phyloP scores from a whole-genome alignment of 1,139 yeast genomes.

The Hansenula anomala region DNA sequence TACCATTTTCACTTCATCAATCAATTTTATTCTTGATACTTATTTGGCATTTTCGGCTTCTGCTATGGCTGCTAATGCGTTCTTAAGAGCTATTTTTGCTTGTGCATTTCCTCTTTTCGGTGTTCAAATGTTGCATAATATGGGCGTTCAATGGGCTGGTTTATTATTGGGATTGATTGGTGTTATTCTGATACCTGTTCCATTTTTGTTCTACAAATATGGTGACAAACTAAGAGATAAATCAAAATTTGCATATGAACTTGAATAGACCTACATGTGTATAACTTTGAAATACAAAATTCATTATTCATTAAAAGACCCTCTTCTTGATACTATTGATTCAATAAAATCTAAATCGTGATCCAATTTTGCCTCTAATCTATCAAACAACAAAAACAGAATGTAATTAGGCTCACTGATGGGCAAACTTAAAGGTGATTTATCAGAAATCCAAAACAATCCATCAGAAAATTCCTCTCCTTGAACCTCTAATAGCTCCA shows the following conservation, averaged over 20 bases:
- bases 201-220: constrained; percentile 59
- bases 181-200: constrained; percentile 61
- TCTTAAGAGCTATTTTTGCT: constrained; percentile 62
- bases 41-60: constrained; percentile 81
- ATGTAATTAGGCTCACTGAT: constrained; percentile 63
- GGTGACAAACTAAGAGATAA: constrained; percentile 58
- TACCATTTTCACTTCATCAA: constrained; percentile 69
- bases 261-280: no score
- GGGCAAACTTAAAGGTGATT: constrained; percentile 65
- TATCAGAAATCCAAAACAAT: constrained; percentile 52
- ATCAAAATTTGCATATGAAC: constrained; percentile 54
- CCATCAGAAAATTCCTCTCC: constrained; percentile 23
- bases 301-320: no score
- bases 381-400: constrained; percentile 27
- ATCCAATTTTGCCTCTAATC: constrained; percentile 11
- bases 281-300: no score
- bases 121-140: constrained; percentile 62
- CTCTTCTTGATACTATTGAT: neutral
- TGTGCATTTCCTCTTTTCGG: constrained; percentile 81
- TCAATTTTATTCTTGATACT: constrained; percentile 77
- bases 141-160: constrained; percentile 84
- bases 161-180: constrained; percentile 70
- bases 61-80: constrained; percentile 85
- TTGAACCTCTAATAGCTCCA: constrained; percentile 24
- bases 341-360: neutral